These are phyloP conservation scores for Verticillium isaacii DNA, from an alignment of 2,329 filamentous ascomycete species.

Conservation along the genomic window DNA sequence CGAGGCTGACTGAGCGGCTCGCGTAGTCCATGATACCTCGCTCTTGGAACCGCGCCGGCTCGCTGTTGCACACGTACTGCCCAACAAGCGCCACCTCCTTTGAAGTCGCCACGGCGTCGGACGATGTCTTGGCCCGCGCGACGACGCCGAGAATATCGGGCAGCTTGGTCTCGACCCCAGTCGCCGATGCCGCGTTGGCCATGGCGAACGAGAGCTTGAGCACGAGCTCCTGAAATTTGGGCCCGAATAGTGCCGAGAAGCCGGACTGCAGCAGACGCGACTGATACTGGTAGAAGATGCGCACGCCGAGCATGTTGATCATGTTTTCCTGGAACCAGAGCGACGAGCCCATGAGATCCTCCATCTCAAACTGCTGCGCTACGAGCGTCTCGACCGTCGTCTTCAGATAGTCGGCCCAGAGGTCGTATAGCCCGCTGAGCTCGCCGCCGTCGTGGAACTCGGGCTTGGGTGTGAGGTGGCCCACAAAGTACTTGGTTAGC, in stretches of 20 bases:
- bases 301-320: constrained; percentile 43
- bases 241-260: constrained; percentile 44
- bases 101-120: constrained; percentile 38
- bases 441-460: constrained; percentile 38
- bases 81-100: constrained; percentile 46
- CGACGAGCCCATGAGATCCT: constrained; percentile 41
- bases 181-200: constrained; percentile 31
- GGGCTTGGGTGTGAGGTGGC: constrained; percentile 44
- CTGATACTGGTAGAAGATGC: constrained; percentile 49
- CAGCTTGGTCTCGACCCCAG: constrained; percentile 24
- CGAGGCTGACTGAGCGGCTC: constrained; percentile 40
- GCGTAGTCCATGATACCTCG: constrained; percentile 47
- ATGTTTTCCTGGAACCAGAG: constrained; percentile 42
- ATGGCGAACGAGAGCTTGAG: constrained; percentile 46
- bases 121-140: constrained; percentile 36
- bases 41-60: constrained; percentile 44
- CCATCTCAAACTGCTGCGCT: constrained; percentile 48
- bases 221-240: constrained; percentile 47
- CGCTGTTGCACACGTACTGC: constrained; percentile 40
- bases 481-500: constrained; percentile 50
- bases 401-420: constrained; percentile 45
- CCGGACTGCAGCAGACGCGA: constrained; percentile 44
- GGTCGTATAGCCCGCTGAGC: constrained; percentile 39
- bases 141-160: constrained; percentile 40
- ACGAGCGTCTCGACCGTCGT: constrained; percentile 46